phyloP scores from a whole-genome alignment of 441 rosid genomes.

The Pelargonium fulgidum region DNA sequence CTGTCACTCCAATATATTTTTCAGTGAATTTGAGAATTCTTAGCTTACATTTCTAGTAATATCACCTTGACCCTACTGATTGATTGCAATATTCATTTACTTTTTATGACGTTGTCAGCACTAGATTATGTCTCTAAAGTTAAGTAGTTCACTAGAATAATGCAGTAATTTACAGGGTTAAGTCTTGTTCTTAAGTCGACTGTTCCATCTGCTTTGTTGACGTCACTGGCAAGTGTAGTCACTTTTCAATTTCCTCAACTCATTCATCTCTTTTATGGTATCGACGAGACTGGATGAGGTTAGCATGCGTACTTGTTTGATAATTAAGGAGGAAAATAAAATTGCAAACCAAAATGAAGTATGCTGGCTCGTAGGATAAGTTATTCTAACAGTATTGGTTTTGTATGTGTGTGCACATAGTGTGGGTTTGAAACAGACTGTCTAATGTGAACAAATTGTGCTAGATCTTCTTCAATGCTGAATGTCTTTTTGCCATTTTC shows the following conservation, averaged over 20 bases:
- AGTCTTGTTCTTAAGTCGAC: not conserved
- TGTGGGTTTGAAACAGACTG: not conserved
- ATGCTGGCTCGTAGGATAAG: not conserved
- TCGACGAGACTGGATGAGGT: not conserved
- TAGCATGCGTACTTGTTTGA: not conserved
- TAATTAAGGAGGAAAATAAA: not conserved
- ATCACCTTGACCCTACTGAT: not conserved
- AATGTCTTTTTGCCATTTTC: slow-evolving; percentile 21
- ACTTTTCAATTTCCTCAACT: not conserved
- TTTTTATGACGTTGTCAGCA: not conserved
- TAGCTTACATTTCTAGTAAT: not conserved
- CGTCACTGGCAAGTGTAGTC: not conserved
- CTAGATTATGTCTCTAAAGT: not conserved
- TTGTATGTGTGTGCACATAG: not conserved
- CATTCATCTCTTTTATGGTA: not conserved
- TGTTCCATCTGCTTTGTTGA: not conserved
- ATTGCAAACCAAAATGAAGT: not conserved
- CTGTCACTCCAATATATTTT: not conserved
- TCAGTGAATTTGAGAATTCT: not conserved
- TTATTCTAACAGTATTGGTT: not conserved
- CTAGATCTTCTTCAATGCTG: slow-evolving; percentile 15
- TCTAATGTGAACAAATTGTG: slow-evolving; percentile 6
- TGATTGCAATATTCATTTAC: not conserved
- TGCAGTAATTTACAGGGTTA: not conserved
- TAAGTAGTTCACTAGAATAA: not conserved